phyloP scores from a whole-genome alignment of 1,284 basidiomycete species.

The Cutaneotrichosporon sp. region DNA sequence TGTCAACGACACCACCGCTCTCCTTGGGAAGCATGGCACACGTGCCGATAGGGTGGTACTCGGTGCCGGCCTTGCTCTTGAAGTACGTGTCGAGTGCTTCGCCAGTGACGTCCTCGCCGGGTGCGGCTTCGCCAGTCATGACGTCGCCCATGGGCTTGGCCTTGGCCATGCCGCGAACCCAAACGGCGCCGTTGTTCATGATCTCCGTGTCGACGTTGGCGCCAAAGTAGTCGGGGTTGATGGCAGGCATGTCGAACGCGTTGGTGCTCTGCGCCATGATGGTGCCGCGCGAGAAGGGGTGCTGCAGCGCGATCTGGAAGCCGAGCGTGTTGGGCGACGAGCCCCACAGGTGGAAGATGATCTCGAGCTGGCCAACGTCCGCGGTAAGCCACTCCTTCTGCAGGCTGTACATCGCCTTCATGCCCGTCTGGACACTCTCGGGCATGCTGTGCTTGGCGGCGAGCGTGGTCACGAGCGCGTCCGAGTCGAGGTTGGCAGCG shows the following conservation, averaged over 20 bases:
- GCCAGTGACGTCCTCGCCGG: conserved; percentile 18
- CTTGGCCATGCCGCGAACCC: conserved; percentile 34
- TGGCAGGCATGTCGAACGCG: conserved; percentile 56
- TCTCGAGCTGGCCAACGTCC: conserved; percentile 43
- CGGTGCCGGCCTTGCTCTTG: conserved; percentile 36
- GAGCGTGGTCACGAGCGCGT: conserved; percentile 61
- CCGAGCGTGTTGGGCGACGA: conserved; percentile 15
- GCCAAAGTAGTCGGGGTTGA: conserved; percentile 61
- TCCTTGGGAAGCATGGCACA: conserved; percentile 60
- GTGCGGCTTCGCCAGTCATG: conserved; percentile 31
- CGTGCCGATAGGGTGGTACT: conserved; percentile 60
- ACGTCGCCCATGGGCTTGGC: conserved; percentile 31
- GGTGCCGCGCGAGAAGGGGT: conserved; percentile 47
- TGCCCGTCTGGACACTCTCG: conserved; percentile 34
- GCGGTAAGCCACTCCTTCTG: conserved; percentile 32
- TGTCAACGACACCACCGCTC: conserved; percentile 62
- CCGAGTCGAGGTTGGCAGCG: conserved; percentile 56
- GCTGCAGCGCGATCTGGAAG: conserved; percentile 43
- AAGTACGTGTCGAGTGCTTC: conserved; percentile 39
- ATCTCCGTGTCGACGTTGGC: conserved; percentile 42
- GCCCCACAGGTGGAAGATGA: conserved; percentile 44
- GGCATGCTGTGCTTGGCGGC: conserved; percentile 36
- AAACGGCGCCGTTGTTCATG: conserved; percentile 29
- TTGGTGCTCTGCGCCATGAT: conserved; percentile 55
- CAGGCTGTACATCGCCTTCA: conserved; percentile 36